Evolutionary conservation across 805 yeast genomes (phyloP), one percentile per base, ranked within the genome.

Genomic region (Saccharomycopsis selenospora): DNA sequence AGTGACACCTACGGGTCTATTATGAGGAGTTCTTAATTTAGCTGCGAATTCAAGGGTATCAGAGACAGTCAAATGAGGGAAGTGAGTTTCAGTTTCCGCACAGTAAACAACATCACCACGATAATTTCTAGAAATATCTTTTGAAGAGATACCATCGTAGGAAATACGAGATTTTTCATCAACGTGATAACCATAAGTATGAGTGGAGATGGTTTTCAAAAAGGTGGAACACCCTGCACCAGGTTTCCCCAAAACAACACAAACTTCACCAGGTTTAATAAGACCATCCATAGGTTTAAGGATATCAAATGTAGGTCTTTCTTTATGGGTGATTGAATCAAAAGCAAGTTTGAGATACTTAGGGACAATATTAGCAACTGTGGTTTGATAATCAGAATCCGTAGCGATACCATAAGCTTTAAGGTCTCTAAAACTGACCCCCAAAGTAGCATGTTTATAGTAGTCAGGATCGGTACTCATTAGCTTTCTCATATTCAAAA

Each of bases 191-290:
- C 83, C 85, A 56, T 76, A 72, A 1, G 82, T 78, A 42, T 72
- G 71, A 27, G 76, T 66, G 38, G 82, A 71, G 42, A 80, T 63
- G 3, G 82, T 67, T 57, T 79, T 79, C 56, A 80, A 66, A 45
- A 79, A 65, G 3, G 85, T 79, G 4, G 85, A 68, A 57, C 86
- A 80, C 40, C 86, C 86, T 30, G 84, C 72, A 57, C 91, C 91
- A 1, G 91, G 91, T 63, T 90, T 75, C 49, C 93, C 91, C 42
- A 84, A 67, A 8, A 84, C 90, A 47, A 83, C 85, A 3, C 82
- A 77, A 42, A 82, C 69, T 53, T 81, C 81, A 48, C 89, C 88
- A 2, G 88, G 83, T 47, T 66, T 67, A 36, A 76, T 59, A 13
- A 74, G 54, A 22, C 81, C 85, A 52, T 78, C 82, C 76, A 74